Conservation (phyloP, 805 yeast genomes). For the Saccharomycopsis capsularis region DNA sequence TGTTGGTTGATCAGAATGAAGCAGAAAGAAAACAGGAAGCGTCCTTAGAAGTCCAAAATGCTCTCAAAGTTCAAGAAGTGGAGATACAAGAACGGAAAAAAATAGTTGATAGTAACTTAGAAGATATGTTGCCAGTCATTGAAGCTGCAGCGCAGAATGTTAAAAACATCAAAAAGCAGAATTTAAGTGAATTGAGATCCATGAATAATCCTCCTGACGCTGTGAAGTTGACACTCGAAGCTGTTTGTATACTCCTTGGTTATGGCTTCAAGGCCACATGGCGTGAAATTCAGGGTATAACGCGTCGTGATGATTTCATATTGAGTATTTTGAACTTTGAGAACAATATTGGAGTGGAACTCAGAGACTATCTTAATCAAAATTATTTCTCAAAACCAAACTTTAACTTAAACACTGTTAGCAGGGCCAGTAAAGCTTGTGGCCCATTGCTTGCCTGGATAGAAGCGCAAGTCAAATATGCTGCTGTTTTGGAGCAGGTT, state of each 20-base stretch:
- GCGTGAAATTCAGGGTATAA: constrained; percentile 78
- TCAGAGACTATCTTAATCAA: constrained; percentile 50
- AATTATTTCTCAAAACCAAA: constrained; percentile 56
- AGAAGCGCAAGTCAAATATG: constrained; percentile 76
- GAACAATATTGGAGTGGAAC: constrained; percentile 47
- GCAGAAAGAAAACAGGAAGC: constrained; percentile 88
- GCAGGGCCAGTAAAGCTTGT: constrained; percentile 90
- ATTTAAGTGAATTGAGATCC: constrained; percentile 79
- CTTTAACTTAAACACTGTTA: constrained; percentile 65
- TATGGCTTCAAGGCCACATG: constrained; percentile 51
- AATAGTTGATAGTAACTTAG: constrained; percentile 57
- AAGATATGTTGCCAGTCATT: constrained; percentile 59
- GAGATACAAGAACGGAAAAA: constrained; percentile 49
- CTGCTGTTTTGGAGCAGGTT: constrained; percentile 59
- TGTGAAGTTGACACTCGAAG: constrained; percentile 77
- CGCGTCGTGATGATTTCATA: constrained; percentile 83
- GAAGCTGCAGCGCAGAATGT: constrained; percentile 70
- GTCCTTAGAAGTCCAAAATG: constrained; percentile 65
- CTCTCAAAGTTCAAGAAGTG: constrained; percentile 59
- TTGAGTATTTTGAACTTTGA: constrained; percentile 72
- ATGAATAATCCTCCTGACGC: constrained; percentile 89
- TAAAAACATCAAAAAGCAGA: constrained; percentile 87
- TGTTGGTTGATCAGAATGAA: constrained; percentile 82
- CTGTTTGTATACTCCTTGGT: constrained; percentile 80
- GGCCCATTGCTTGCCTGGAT: constrained; percentile 91